phyloP scores from a whole-genome alignment of 768 basidiomycete species.

The Boletus bicolor region DNA sequence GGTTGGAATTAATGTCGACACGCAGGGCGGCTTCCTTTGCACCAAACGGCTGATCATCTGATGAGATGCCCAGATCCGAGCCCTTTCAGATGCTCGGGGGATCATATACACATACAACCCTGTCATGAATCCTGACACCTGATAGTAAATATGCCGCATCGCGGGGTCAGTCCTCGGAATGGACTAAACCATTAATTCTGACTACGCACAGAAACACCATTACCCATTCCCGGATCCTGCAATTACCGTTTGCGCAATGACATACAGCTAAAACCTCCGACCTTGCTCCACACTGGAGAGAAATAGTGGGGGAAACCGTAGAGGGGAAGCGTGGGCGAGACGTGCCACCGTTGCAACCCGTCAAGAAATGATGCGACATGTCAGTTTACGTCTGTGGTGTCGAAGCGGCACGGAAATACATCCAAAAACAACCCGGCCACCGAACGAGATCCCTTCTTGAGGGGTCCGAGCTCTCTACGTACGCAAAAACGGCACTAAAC shows the following conservation, averaged over 20 bases:
- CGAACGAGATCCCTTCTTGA: constrained; percentile 4
- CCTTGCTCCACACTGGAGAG: background rate
- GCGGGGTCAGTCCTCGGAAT: constrained; percentile 21
- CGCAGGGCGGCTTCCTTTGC: constrained; percentile 7
- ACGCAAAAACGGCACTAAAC: constrained; percentile 9
- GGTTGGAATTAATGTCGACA: constrained; percentile 20
- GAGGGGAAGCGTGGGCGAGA: constrained; percentile 12
- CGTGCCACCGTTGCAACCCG: constrained; percentile 9
- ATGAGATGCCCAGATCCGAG: constrained; percentile 20
- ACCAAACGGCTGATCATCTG: constrained; percentile 21
- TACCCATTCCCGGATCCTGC: constrained; percentile 8
- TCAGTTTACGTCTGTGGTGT: constrained; percentile 25
- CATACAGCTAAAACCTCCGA: background rate
- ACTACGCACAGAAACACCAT: constrained; percentile 5
- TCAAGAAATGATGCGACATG: constrained; percentile 23
- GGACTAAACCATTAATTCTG: constrained; percentile 8
- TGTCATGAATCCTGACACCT: constrained; percentile 13
- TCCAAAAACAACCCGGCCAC: constrained; percentile 10
- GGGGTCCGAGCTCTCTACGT: constrained; percentile 5
- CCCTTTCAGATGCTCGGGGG: constrained; percentile 13
- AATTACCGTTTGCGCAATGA: background rate
- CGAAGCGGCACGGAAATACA: constrained; percentile 11
- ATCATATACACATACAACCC: constrained; percentile 18
- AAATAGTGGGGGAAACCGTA: background rate
- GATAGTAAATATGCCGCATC: constrained; percentile 12